Base-by-base conservation (phyloP, 495 filamentous ascomycete genomes). In the Penicillium longicatenatum region DNA sequence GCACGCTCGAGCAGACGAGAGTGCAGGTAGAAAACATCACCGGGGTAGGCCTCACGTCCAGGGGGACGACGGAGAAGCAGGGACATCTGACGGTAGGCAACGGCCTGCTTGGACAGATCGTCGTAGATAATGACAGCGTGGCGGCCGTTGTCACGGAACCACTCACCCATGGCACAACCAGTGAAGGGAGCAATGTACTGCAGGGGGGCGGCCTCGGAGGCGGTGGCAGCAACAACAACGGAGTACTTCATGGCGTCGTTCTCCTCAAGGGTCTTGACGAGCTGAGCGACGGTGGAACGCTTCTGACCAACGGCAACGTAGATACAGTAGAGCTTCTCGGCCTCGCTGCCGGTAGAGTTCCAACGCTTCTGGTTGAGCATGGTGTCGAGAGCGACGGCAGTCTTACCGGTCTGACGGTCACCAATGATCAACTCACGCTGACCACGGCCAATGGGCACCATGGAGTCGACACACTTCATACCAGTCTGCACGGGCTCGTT, bases 361-460 rank as follows among this genome's bases (percentile, higher is more conserved):
- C 95, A 98, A 67, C 95, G 86, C 85, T 90, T 93, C 84, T 98
- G 94, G 87, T 98, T 98, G 58, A 98, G 89, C 60, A 98, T 98
- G 74, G 94, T 86, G 70, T 98, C 94, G 47, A 98, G 91, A 72
- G 92, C 94, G 75, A 98, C 94, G 72, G 94, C 94, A 74, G 94
- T 98, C 89, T 98, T 98, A 80, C 94, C 94, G 66, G 94, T 98
- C 81, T 98, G 94, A 89, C 94, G 95, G 79, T 98, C 94, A 80
- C 94, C 94, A 82, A 98, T 98, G 79, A 98, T 98, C 82, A 98
- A 84, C 82, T 98, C 94, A 91, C 94, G 94, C 83, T 98, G 94
- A 70, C 94, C 94, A 92, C 94, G 94, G 75, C 94, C 94, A 71
- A 98, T 98, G 70, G 94, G 94, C 59, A 98, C 94, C 94, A 98